Base-by-base conservation (phyloP, 2,329 filamentous ascomycete species). In the Trichoderma atroviride region DNA sequence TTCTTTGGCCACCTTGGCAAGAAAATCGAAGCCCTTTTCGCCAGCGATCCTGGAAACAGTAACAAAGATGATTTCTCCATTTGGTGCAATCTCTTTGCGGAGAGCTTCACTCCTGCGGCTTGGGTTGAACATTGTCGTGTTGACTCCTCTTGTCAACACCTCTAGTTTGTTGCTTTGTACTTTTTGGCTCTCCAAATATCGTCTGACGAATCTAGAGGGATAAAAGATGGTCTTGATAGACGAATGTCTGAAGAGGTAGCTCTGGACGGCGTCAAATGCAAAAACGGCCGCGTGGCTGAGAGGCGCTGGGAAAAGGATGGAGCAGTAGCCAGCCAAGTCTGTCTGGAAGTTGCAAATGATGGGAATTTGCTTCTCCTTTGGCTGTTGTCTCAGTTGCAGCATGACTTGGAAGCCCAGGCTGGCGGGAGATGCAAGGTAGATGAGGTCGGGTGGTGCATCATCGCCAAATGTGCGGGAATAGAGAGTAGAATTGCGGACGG, bases 281-380 rank as follows among this genome's bases (percentile, higher is more conserved):
- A 85, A 88, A 58, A 89, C 88, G 5, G 88, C 89, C 69, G 90
- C 83, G 13, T 79, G 79, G 73, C 88, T 87, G 22, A 92, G 81
- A 0, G 88, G 88, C 1, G 83, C 80, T 0, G 89, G 88, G 70
- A 92, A 90, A n/a, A 92, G 81, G 62, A 92, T 91, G 60, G 86
- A 84, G 74, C 88, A 89, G 76, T 92, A 92, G 1, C 89, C 89
- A 0, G 88, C 87, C 11, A 92, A 80, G 75, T 92, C 90, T 0
- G 90, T 92, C 77, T 92, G 90, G 72, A 91, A 92, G 77, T 92
- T 92, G 76, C 89, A 86, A 55, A 92, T 82, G 1, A 91, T 81
- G 2, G 86, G 86, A 1, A 89, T 84, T 53, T 88, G 87, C 10
- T 82, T 81, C 37, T 85, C 80, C 27, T 77, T 77, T 16, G 83